Evolutionary conservation across 371 early-diverging fungal genomes (phyloP), one percentile per base, ranked within the genome.

Genomic region (Actinomortierella ambigua): DNA sequence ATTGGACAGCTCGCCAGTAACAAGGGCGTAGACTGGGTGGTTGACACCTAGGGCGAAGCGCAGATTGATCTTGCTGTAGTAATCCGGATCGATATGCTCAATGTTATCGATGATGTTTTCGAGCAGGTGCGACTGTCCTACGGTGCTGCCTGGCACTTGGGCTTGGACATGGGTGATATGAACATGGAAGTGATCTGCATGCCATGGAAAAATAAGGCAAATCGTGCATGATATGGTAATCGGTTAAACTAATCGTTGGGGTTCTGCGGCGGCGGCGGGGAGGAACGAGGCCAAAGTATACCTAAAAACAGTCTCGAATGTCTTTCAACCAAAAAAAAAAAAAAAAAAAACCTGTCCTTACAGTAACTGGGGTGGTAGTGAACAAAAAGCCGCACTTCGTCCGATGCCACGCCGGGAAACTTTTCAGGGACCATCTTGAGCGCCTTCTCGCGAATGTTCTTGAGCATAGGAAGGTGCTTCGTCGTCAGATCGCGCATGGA

Each of bases 291-390:
- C n/a, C n/a, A n/a, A n/a, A n/a, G n/a, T n/a, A n/a, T n/a, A n/a
- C n/a, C n/a, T n/a, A n/a, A 14, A 11, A 34, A 34, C 11, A 34
- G 34, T 34, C 34, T 34, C 34, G 34, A 34, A 34, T 34, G 34
- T 34, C 34, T 34, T 34, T 34, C 34, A 34, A 11, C 11, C 11
- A 34, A 34, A 34, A 11, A 43, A 14, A 50, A 44, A 18, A 55
- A n/a, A n/a, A n/a, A n/a, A n/a, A n/a, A n/a, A n/a, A n/a, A n/a
- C n/a, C 17, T 26, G 49, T 59, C 61, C 66, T 81, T 80, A 82
- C 85, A 95, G 68, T 95, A 95, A 5, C 90, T 88, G 1, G 95
- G 95, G 57, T 88, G 93, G 69, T 95, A 94, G 73, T 95, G 95
- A 9, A 94, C 69, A 71, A 88, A 94, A 24, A 93, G 59, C 23